Base-by-base conservation (phyloP, 176 grass and related monocot species). In the Avena eriantha region DNA sequence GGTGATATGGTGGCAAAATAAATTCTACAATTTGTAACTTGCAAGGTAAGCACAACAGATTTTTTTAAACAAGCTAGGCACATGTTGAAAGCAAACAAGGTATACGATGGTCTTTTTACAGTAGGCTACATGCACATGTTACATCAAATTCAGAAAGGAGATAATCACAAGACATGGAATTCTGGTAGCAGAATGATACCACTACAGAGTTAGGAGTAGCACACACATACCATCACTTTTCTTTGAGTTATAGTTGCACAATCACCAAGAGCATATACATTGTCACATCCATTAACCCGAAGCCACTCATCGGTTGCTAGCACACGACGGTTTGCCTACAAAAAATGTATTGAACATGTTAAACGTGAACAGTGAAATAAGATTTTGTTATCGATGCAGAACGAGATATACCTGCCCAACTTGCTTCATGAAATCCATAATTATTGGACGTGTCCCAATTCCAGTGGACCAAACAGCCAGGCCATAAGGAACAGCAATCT, bases 401-500 rank as follows among this genome's bases (percentile, higher is more conserved):
- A 70, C 4, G 15, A 22, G 64, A 80, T 56, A 84, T 91, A 92
- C 94, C 92, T 98, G 96, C 82, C 92, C 92, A 92, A 98, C 86
- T 90, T 94, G 69, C 84, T 93, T 92, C 96, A 94, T 98, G 79
- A 98, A 96, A 88, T 94, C 93, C 80, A 92, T 85, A 73, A 93
- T 92, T 45, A 98, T 60, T 21, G 93, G 92, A 67, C 92, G 96
- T 34, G 96, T 88, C 74, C 93, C 93, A 49, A 96, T 93, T 86
- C 96, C 96, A 79, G 96, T 92, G 41, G 96, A 98, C 96, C 96
- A 98, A 64, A 98, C 88, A 54, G 89, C 93, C 88, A 98, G 94
- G 55, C 96, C 93, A 78, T 95, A 98, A 60, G 96, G 96, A 56
- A 96, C 90, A 82, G 86, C 87, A 26, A 91, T 43, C 74, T 96